Conservation (phyloP, 495 filamentous ascomycete genomes). For the Podospora pseudoanserina region DNA sequence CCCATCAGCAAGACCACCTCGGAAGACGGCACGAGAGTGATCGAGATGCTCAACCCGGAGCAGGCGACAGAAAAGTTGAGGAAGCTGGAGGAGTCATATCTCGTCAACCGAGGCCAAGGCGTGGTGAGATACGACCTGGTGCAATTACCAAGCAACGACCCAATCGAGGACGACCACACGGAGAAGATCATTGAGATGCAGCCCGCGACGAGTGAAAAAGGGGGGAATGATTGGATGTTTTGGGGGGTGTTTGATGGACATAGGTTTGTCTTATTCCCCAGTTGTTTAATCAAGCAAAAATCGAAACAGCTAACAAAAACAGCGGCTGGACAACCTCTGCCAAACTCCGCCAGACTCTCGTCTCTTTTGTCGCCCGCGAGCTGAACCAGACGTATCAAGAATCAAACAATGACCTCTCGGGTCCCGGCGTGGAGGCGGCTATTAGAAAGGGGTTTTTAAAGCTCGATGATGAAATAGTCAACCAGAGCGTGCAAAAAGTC, state of each 20-base stretch:
- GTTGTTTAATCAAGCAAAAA: background rate
- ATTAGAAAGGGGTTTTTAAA: constrained; percentile 89
- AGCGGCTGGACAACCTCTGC: constrained; percentile 98
- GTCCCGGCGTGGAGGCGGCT: constrained; percentile 73
- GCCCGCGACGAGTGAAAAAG: constrained; percentile 41
- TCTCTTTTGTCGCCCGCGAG: constrained; percentile 88
- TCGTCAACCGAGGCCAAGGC: constrained; percentile 84
- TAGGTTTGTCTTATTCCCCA: constrained; percentile 54
- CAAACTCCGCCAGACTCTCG: constrained; percentile 87
- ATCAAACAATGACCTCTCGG: constrained; percentile 56
- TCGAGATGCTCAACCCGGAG: constrained; percentile 95
- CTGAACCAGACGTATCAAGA: constrained; percentile 91
- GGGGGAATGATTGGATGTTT: constrained; percentile 94
- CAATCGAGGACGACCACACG: constrained; percentile 96
- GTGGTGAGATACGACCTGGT: constrained; percentile 95
- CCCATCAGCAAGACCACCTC: constrained; percentile 84
- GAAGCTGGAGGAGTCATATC: constrained; percentile 83
- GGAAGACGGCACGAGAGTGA: constrained; percentile 70
- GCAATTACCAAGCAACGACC: constrained; percentile 92
- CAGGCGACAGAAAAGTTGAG: constrained; percentile 88
- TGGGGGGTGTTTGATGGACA: constrained; percentile 99
- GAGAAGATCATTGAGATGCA: constrained; percentile 95
- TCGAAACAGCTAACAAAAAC: constrained; percentile 24
- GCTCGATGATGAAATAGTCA: constrained; percentile 88
- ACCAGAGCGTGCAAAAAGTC: constrained; percentile 84